Conservation (phyloP, 345 rosid species). For the Populus ilicifolia region DNA sequence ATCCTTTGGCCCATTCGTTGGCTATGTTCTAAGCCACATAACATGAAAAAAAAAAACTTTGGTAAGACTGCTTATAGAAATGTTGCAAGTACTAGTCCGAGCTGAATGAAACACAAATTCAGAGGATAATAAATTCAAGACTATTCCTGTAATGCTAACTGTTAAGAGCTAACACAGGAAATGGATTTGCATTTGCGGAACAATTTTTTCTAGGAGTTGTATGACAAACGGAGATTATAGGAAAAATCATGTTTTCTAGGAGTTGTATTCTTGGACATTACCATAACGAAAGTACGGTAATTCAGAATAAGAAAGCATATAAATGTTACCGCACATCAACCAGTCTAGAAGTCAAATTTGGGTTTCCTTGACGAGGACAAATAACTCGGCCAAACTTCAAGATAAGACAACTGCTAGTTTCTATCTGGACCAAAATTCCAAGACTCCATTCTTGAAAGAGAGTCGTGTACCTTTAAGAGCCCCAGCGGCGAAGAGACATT, state of each 20-base stretch:
- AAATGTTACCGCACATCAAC: not conserved
- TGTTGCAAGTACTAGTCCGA: not conserved
- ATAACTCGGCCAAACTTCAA: not conserved
- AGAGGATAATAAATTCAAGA: too few relatives aligned
- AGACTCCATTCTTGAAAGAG: not conserved
- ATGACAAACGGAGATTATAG: not conserved
- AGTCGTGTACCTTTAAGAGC: constrained; percentile 21
- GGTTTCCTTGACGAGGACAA: not conserved
- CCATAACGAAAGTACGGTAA: not conserved
- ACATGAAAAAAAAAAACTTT: not conserved
- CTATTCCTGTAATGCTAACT: not conserved
- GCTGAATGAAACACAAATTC: not conserved
- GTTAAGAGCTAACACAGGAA: not conserved
- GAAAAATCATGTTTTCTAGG: not conserved
- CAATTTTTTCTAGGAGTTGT: not conserved
- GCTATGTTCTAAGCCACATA: constrained; percentile 18
- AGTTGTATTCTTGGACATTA: not conserved
- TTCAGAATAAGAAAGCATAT: not conserved
- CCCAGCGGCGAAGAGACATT: constrained; percentile 28
- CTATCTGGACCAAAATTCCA: not conserved
- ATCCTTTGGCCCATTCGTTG: constrained; percentile 23
- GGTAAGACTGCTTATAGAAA: not conserved
- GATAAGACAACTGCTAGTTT: not conserved
- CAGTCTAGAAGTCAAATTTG: not conserved
- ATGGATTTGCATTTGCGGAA: too few relatives aligned